These are phyloP conservation scores for Cylindrodendrum hubeiense DNA, from an alignment of 2,329 filamentous ascomycete genomes.

Conservation along the genomic window DNA sequence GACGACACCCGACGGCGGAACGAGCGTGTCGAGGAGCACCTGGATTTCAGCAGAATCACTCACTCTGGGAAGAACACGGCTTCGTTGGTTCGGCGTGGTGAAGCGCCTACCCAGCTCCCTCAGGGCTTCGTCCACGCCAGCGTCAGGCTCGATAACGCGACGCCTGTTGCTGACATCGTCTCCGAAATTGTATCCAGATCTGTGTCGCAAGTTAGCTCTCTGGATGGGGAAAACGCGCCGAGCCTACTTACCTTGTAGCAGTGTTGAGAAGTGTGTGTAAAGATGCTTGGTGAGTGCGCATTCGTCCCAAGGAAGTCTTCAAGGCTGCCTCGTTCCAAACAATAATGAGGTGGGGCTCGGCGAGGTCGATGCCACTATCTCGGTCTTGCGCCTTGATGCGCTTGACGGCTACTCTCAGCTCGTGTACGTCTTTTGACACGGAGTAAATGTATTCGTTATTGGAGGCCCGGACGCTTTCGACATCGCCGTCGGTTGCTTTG, in stretches of 20 bases:
- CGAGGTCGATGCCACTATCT: conserved; percentile 44
- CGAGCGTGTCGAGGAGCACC: conserved; percentile 43
- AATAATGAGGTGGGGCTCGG: conserved; percentile 44
- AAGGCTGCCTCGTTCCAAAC: conserved; percentile 44
- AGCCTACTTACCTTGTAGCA: conserved; percentile 36
- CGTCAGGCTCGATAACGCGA: conserved; percentile 44
- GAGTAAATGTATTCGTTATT: conserved; percentile 43
- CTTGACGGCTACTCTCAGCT: conserved; percentile 41
- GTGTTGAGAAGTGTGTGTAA: conserved; percentile 44
- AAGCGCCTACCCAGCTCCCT: conserved; percentile 41
- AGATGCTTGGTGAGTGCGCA: conserved; percentile 44
- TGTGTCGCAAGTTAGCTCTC: conserved; percentile 27
- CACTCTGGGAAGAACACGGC: conserved; percentile 41
- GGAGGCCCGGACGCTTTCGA: conserved; percentile 36
- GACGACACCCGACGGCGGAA: conserved; percentile 36
- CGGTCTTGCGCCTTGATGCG: conserved; percentile 43
- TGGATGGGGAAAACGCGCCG: not conserved
- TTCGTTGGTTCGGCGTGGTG: conserved; percentile 38
- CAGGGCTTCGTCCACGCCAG: conserved; percentile 41
- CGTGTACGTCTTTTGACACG: conserved; percentile 43
- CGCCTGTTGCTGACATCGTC: conserved; percentile 38
- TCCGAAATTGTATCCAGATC: conserved; percentile 37
- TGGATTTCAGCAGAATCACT: conserved; percentile 46
- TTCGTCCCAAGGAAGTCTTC: conserved; percentile 36
- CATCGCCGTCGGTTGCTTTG: conserved; percentile 32